Base-by-base conservation (phyloP, 345 rosid species). In the Aegle marmelos region DNA sequence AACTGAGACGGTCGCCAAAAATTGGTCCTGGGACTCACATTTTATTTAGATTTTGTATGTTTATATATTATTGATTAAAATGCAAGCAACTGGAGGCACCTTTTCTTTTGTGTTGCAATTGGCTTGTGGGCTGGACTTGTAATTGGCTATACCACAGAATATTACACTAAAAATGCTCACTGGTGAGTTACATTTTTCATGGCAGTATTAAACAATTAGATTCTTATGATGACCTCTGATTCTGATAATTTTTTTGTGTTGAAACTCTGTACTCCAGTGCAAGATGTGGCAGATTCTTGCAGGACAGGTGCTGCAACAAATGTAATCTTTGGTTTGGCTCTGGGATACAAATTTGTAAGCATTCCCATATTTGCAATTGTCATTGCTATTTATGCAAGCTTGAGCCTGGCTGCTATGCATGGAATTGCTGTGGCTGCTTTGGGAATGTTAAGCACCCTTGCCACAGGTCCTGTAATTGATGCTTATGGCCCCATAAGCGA, bases 401-500 rank as follows among this genome's bases (percentile, higher is more conserved):
- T 91, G 64, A 91, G 91, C 80, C 74, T 89, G 80, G 95, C 91
- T 39, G 90, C 91, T 9, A 91, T 91, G 95, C 89, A 91, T n/a
- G 95, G 95, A 28, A 86, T 91, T n/a, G 89, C 91, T 0, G 79
- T 91, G 39, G 85, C 93, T 72, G 91, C 93, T 28, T 81, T 91
- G 68, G 95, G 92, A 72, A 91, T 91, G 94, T 89, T 91, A 31
- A 91, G 94, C 21, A 91, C 92, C 0, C 89, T 88, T 8, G 91
- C 95, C 50, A 91, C 93, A 0, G 89, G 93, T 14, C 92, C 88
- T 7, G 87, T 89, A 3, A 91, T 91, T 48, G 93, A 91, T 27
- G 95, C 95, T 58, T 89, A 91, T 24, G 93, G 95, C 60, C 93
- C 95, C 22, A 89, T 91, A 59, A 89, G 95, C 45, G 95, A 85